Conservation (phyloP, 345 rosid species). For the Boechera retrofracta region DNA sequence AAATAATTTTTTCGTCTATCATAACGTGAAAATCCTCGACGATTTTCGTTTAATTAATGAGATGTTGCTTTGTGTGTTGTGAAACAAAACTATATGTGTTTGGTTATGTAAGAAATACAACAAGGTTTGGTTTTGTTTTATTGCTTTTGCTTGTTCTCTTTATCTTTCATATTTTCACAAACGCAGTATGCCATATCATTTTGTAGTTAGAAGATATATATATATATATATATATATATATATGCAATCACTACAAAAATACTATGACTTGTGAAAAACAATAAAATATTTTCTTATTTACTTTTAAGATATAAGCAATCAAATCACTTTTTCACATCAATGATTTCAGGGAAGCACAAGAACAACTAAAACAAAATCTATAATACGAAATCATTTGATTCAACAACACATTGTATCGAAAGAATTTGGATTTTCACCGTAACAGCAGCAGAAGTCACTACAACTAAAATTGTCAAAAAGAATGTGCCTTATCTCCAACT, state of each 20-base stretch:
- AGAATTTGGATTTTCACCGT: too few relatives aligned
- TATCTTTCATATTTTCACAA: not conserved
- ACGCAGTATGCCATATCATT: constrained; percentile 4
- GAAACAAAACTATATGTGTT: not conserved
- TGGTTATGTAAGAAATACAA: not conserved
- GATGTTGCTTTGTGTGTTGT: not conserved
- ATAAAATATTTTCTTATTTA: too few relatives aligned
- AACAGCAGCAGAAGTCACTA: too few relatives aligned
- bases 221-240: too few relatives aligned
- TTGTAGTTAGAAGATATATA: not conserved
- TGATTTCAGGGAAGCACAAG: not conserved
- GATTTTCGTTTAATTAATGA: too few relatives aligned
- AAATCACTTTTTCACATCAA: not conserved
- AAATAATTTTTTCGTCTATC: too few relatives aligned
- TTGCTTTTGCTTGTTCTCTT: not conserved
- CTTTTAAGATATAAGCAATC: not conserved
- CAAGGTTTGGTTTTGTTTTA: not conserved
- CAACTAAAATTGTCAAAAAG: too few relatives aligned
- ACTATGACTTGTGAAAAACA: not conserved
- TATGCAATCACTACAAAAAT: not conserved
- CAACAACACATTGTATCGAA: not conserved
- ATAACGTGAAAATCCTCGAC: too few relatives aligned
- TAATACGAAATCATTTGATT: not conserved
- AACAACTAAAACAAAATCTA: too few relatives aligned
- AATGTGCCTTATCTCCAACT: too few relatives aligned